Evolutionary conservation across 306 rosid genomes (phyloP).

Genomic region (Fagus crenata): DNA sequence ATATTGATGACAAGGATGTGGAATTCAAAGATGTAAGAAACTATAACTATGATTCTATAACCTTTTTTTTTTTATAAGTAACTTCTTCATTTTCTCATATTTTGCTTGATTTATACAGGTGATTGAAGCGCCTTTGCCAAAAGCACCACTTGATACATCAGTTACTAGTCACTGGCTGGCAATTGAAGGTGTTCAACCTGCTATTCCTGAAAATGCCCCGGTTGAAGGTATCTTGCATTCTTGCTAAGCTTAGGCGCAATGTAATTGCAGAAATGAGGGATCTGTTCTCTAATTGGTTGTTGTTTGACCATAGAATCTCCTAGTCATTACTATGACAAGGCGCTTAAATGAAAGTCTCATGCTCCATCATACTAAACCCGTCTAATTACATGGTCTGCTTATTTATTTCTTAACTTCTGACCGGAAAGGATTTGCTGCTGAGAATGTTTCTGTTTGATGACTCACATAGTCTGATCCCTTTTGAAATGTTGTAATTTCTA

Average conservation of each 20-base stretch:
- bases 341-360: not conserved
- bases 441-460: slow-evolving; percentile 17
- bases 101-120: slow-evolving; percentile 48
- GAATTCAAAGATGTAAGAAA: slow-evolving; percentile 82
- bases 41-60: slow-evolving; percentile 21
- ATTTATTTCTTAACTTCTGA: not conserved
- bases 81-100: slow-evolving; percentile 20
- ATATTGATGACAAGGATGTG: slow-evolving; percentile 88
- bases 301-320: not conserved
- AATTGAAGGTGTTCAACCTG: slow-evolving; percentile 94
- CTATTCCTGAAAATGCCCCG: slow-evolving; percentile 75
- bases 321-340: not conserved
- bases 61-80: slow-evolving; percentile 18
- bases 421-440: slow-evolving; percentile 11
- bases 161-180: slow-evolving; percentile 78
- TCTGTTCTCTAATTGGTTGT: slow-evolving; percentile 9
- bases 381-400: not conserved
- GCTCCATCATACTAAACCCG: not conserved
- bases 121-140: slow-evolving; percentile 69
- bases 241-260: slow-evolving; percentile 16
- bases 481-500: not conserved
- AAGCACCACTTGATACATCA: slow-evolving; percentile 77
- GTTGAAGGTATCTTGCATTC: slow-evolving; percentile 57
- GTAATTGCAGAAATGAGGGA: slow-evolving; percentile 13
- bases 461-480: slow-evolving; percentile 4